A percentile compares a stretch with the other conserved stretches of the same genome.
Conservation (phyloP, 306 rosid species). For the Pyrus pyrifolia region DNA sequence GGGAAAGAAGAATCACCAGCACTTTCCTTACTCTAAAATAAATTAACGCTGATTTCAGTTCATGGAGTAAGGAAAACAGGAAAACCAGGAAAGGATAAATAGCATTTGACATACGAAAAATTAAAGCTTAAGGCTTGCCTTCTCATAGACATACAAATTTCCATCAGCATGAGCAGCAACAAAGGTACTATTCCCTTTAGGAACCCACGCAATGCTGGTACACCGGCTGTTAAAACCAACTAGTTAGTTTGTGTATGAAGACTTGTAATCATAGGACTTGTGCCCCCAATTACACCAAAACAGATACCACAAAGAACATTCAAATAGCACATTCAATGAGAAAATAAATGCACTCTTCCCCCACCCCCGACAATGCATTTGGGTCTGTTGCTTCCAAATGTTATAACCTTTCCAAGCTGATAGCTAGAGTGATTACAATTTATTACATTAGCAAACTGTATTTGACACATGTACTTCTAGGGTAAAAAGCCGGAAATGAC, state of each 20-base stretch:
- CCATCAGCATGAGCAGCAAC: constrained; percentile 95
- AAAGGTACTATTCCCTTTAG: constrained; percentile 77
- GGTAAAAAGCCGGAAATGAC: neutral
- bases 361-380: neutral
- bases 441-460: neutral
- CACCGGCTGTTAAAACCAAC: constrained; percentile 74
- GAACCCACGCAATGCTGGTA: constrained; percentile 80
- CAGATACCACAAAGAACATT: neutral
- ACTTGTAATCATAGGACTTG: constrained; percentile 14
- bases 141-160: constrained; percentile 81
- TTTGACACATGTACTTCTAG: neutral
- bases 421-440: neutral
- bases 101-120: neutral
- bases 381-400: neutral
- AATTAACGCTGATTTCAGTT: neutral
- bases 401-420: neutral
- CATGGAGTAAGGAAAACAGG: neutral
- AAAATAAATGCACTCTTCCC: neutral
- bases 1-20: constrained; percentile 87
- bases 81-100: constrained; percentile 7
- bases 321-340: neutral
- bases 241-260: neutral
- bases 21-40: constrained; percentile 65
- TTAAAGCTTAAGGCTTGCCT: constrained; percentile 49
- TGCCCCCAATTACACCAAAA: neutral